phyloP scores from a whole-genome alignment of 208 protist genomes.

The Acanthamoeba royreba region DNA sequence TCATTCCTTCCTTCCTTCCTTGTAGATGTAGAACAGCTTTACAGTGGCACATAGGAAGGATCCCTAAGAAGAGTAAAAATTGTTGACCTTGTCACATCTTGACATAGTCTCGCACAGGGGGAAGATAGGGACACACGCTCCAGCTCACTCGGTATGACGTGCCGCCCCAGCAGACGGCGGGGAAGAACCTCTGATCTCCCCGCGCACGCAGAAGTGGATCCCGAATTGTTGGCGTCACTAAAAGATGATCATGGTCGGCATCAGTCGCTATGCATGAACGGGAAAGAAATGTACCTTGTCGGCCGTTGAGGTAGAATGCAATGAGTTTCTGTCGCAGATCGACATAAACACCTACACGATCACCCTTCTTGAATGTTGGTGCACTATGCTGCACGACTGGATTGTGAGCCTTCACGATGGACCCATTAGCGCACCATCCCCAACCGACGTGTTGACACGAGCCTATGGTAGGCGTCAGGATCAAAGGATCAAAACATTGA shows the following conservation, averaged over 20 bases:
- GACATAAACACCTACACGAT: background rate
- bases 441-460: background rate
- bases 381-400: background rate
- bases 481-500: no score
- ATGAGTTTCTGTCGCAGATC: background rate
- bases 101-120: background rate
- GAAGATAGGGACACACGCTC: background rate
- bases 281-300: background rate
- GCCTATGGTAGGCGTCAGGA: no score
- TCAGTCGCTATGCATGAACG: background rate
- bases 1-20: no score
- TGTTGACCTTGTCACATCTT: no score
- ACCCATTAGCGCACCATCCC: background rate
- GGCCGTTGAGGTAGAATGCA: background rate
- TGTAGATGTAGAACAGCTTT: no score
- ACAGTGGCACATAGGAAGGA: no score
- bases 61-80: no score
- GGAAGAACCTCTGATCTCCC: background rate
- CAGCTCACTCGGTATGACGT: background rate
- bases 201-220: background rate
- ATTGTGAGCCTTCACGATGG: background rate
- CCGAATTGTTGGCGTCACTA: background rate
- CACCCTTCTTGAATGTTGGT: background rate
- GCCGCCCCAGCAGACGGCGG: background rate
- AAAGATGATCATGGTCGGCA: background rate